Percentiles rank a stretch among this genome's conserved stretches.
Conservation (phyloP, 2,329 filamentous ascomycete species). For the Lojkania enalia region DNA sequence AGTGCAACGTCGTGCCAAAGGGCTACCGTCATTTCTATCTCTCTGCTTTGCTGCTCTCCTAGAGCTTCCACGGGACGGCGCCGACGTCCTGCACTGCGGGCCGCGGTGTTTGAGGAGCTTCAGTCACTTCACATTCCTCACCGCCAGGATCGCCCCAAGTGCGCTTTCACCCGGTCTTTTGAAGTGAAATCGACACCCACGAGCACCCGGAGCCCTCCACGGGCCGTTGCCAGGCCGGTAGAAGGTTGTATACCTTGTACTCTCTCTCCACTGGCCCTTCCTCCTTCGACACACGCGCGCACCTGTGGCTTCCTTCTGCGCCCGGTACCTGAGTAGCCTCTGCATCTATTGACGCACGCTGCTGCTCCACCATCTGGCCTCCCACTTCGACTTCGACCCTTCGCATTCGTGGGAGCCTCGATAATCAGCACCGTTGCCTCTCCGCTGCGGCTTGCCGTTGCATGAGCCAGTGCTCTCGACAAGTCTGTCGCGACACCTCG, state of each 20-base stretch:
- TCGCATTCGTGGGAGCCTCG: background rate
- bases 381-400: background rate
- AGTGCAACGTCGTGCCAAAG: slow-evolving; percentile 9
- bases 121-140: slow-evolving; percentile 1
- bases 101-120: background rate
- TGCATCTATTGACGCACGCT: slow-evolving; percentile 8
- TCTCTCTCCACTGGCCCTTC: background rate
- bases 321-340: too few relatives aligned
- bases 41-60: background rate
- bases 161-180: slow-evolving; percentile 3
- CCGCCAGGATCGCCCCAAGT: slow-evolving; percentile 2
- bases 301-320: slow-evolving; percentile 6
- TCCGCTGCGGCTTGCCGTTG: background rate
- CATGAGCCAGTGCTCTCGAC: too few relatives aligned
- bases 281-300: slow-evolving; percentile 4
- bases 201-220: background rate
- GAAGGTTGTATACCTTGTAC: too few relatives aligned
- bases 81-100: background rate
- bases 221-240: background rate
- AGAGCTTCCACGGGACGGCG: background rate
- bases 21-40: slow-evolving; percentile 9
- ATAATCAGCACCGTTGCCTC: background rate
- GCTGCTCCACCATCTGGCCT: background rate
- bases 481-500: background rate
- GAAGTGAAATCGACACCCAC: background rate